Evolutionary conservation across 345 rosid genomes (phyloP).

Genomic region (Brassica nigra): DNA sequence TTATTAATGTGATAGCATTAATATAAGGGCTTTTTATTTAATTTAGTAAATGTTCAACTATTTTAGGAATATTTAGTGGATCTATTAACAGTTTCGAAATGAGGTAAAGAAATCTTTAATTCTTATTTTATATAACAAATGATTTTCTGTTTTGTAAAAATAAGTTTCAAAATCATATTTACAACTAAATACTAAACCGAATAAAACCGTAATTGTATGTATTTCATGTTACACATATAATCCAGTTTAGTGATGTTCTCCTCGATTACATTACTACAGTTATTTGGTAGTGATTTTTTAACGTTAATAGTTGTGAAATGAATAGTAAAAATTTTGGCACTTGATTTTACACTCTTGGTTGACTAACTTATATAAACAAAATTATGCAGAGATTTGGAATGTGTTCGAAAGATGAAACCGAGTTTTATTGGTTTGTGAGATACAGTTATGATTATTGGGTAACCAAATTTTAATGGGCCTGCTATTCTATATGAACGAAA

Average conservation of each 20-base stretch:
- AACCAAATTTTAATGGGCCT: background rate
- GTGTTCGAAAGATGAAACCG: background rate
- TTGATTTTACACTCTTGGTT: background rate
- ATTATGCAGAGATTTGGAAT: background rate
- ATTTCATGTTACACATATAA: background rate
- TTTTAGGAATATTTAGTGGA: background rate
- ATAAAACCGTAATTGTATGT: background rate
- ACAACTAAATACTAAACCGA: background rate
- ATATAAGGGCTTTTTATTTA: background rate
- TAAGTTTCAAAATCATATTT: background rate
- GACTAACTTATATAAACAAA: background rate
- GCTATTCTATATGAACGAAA: too few relatives aligned
- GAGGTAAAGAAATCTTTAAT: too few relatives aligned
- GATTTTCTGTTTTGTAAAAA: background rate
- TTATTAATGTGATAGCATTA: background rate
- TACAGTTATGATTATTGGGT: background rate
- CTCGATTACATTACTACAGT: background rate
- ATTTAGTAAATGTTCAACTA: too few relatives aligned
- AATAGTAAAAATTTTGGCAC: background rate
- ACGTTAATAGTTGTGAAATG: background rate
- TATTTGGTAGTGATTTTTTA: background rate
- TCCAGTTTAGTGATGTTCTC: background rate
- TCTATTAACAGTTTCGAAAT: background rate
- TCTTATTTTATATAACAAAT: too few relatives aligned
- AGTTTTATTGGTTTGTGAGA: background rate